A percentile compares a stretch with the other conserved stretches of the same genome.
Conservation (phyloP, 1,139 yeast species). For the Fermentozyma sake region DNA sequence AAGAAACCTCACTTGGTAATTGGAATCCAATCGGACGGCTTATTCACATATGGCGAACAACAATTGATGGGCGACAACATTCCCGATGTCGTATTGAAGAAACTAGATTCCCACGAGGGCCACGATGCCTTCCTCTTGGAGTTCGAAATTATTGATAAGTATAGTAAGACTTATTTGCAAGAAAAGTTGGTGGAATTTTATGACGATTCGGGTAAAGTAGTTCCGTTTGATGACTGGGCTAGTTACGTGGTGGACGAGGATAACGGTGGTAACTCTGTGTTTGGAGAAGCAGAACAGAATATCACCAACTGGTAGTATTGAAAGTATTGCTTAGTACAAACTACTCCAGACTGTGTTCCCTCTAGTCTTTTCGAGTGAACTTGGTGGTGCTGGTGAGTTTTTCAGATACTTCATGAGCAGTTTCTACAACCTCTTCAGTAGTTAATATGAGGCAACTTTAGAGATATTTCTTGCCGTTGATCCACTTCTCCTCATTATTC, state of each 20-base stretch:
- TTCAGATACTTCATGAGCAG: too few species aligned
- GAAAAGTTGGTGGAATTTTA: conserved; percentile 54
- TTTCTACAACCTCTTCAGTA: too few species aligned
- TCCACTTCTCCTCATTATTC: too few species aligned
- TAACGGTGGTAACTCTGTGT: conserved; percentile 66
- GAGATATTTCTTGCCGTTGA: too few species aligned
- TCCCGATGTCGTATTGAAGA: conserved; percentile 63
- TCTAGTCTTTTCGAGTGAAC: too few species aligned
- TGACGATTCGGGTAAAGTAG: conserved; percentile 37
- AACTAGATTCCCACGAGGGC: conserved; percentile 91
- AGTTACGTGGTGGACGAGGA: conserved; percentile 31
- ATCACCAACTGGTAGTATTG: conserved; percentile 89
- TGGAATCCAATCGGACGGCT: conserved; percentile 89
- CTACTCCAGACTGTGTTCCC: too few species aligned
- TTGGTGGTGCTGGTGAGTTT: too few species aligned
- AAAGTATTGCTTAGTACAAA: too few species aligned
- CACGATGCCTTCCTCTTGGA: conserved; percentile 95
- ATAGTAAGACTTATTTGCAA: conserved; percentile 63
- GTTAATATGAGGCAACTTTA: too few species aligned
- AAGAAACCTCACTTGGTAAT: conserved; percentile 75
- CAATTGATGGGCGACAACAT: conserved; percentile 72
- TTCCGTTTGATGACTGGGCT: conserved; percentile 52
- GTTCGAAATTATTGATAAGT: conserved; percentile 72
- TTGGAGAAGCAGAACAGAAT: conserved; percentile 88
- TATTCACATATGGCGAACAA: conserved; percentile 90